phyloP scores from a whole-genome alignment of 2,329 filamentous ascomycete species.

The Capronia coronata region DNA sequence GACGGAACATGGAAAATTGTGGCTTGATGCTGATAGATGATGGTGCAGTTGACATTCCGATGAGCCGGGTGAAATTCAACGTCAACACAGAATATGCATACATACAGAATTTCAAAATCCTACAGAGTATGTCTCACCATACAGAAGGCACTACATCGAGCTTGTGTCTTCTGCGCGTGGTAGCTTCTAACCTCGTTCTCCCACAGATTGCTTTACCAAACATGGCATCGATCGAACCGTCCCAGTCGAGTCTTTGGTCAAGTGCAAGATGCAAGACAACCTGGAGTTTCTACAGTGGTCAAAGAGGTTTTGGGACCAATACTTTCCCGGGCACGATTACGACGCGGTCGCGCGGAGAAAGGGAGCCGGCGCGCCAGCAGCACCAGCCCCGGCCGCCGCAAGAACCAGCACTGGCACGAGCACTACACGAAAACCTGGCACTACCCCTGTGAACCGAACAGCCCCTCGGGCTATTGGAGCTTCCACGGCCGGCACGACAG shows the following conservation, averaged over 20 bases:
- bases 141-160: neutral
- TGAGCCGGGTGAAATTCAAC: constrained; percentile 96
- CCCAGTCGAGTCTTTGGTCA: constrained; percentile 79
- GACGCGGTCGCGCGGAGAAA: constrained; percentile 82
- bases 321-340: constrained; percentile 96
- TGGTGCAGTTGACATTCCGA: constrained; percentile 69
- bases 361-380: constrained; percentile 57
- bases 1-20: neutral
- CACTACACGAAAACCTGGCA: constrained; percentile 55
- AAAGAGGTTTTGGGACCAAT: constrained; percentile 96
- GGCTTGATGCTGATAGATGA: constrained; percentile 9
- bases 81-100: constrained; percentile 96
- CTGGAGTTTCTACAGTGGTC: constrained; percentile 97
- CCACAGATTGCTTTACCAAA: constrained; percentile 66
- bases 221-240: constrained; percentile 86
- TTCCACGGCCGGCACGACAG: constrained; percentile 41
- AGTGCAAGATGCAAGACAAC: constrained; percentile 99
- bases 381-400: constrained; percentile 46
- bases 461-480: constrained; percentile 24
- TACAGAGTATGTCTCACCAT: constrained; percentile 66
- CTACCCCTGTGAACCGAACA: constrained; percentile 44
- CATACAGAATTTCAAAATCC: constrained; percentile 94
- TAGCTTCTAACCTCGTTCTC: neutral
- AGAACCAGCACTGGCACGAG: constrained; percentile 38
- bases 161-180: neutral